A percentile compares a stretch with the other conserved stretches of the same genome.
These are phyloP conservation scores for Didymella arachidicola DNA, from an alignment of 2,329 filamentous ascomycete species.

Conservation along the genomic window DNA sequence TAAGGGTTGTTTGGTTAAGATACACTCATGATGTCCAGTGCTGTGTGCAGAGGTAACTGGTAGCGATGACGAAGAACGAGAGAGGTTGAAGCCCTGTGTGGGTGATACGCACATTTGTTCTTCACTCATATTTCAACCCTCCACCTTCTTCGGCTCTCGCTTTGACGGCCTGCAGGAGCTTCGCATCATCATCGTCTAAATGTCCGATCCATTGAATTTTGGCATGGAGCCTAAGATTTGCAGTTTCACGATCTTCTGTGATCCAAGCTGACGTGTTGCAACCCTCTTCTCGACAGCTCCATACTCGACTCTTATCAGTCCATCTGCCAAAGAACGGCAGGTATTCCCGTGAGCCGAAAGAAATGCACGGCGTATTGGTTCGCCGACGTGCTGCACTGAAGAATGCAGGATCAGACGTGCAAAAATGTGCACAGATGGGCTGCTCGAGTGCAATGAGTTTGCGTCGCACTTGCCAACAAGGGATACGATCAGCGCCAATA, in stretches of 20 bases:
- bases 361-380: constrained; percentile 14
- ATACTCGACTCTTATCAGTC: constrained; percentile 6
- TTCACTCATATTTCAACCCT: constrained; percentile 10
- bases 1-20: no score
- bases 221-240: constrained; percentile 10
- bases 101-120: not conserved
- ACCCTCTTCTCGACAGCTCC: constrained; percentile 9
- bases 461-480: constrained; percentile 15
- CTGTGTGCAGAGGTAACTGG: no score
- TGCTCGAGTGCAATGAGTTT: constrained; percentile 19
- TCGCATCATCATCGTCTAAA: constrained; percentile 2
- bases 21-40: no score
- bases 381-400: constrained; percentile 13
- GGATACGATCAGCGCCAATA: constrained; percentile 12
- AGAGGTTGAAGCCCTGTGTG: no score
- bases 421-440: constrained; percentile 15
- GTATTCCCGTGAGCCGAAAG: constrained; percentile 14
- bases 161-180: constrained; percentile 7
- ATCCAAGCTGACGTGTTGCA: constrained; percentile 18
- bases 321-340: constrained; percentile 15
- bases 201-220: constrained; percentile 7
- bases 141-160: constrained; percentile 12
- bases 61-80: no score
- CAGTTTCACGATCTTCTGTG: constrained; percentile 12
- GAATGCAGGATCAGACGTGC: constrained; percentile 17